phyloP scores from a whole-genome alignment of 2,329 filamentous ascomycete genomes.

The Curvularia verruculosa region DNA sequence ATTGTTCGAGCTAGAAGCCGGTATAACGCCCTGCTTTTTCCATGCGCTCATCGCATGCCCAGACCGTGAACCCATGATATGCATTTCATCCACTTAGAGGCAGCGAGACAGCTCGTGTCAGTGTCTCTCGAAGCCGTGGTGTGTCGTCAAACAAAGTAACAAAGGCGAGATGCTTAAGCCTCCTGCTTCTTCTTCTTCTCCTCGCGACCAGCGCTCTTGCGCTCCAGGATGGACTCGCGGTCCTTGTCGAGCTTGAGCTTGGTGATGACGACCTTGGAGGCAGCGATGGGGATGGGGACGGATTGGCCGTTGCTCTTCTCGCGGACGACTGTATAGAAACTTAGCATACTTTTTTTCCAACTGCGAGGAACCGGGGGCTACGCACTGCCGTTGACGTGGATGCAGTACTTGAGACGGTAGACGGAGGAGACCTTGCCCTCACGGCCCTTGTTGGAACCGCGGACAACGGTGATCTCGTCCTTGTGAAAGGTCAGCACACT shows the following conservation, averaged over 20 bases:
- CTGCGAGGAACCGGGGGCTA: constrained; percentile 12
- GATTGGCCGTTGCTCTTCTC: constrained; percentile 98
- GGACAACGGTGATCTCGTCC: constrained; percentile 88
- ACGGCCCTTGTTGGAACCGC: constrained; percentile 93
- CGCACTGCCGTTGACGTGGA: constrained; percentile 84
- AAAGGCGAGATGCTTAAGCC: constrained; percentile 52
- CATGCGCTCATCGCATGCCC: constrained; percentile 42
- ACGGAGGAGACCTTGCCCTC: constrained; percentile 98
- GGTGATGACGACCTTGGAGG: constrained; percentile 97
- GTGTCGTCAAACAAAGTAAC: constrained; percentile 46
- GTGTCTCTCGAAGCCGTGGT: constrained; percentile 45
- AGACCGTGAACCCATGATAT: constrained; percentile 47
- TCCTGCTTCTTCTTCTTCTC: constrained; percentile 71
- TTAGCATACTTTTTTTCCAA: constrained; percentile 27
- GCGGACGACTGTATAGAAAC: constrained; percentile 67
- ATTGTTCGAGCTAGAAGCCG: constrained; percentile 48
- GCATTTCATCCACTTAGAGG: constrained; percentile 48
- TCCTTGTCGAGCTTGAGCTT: constrained; percentile 99
- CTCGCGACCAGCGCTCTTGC: constrained; percentile 82
- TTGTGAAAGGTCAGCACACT: constrained; percentile 40
- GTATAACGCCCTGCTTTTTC: constrained; percentile 49
- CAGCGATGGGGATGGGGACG: constrained; percentile 91
- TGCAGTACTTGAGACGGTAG: constrained; percentile 80
- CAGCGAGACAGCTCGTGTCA: constrained; percentile 43
- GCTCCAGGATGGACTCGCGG: constrained; percentile 84